Base-by-base conservation (phyloP, 1,139 yeast species). In the Candida labiduridarum region DNA sequence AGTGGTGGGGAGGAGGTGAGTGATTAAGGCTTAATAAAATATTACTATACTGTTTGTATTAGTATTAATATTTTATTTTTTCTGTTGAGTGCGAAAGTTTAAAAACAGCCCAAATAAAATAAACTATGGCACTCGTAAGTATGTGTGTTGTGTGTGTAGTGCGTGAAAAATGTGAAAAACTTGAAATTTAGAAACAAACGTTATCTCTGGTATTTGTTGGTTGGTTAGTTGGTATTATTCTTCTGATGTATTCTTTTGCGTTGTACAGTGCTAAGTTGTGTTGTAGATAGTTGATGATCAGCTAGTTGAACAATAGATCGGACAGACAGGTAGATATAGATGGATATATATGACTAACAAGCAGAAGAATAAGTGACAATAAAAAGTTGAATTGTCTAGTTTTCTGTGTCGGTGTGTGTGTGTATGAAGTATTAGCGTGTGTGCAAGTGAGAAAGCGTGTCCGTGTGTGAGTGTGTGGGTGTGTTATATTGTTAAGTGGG, bases 81-180 rank as follows among this genome's bases (percentile, higher is more conserved):
- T 31, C 15, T 31, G n/a, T 31, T 31, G 29, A 25, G 29, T 25
- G 29, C 29, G 29, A 25, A 25, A 4, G 29, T 25, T 25, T 25
- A 19, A 19, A 19, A 19, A 19, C 22, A 19, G 22, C 22, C 22
- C 22, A 25, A 25, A 25, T 25, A 8, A 25, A 25, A 25, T 25
- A 25, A 9, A 25, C 6, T 25, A 25, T 25, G 29, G 2, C 29
- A 9, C 29, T 6, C 29, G 8, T 25, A 25, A 25, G 10, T 25
- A 25, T 25, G 35, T 11, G 35, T 31, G 35, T 11, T 30, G 34
- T 30, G 34, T 22, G 34, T 30, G 34, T 30, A 29, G 34, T 31
- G 35, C 11, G 29, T 25, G 41, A 36, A 36, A 36, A 36, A 36
- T 36, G 27, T 36, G 41, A 36, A 36, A 36, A 36, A 36, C 41